phyloP scores from a whole-genome alignment of 208 protist genomes.

The Vickermania ingenoplastis region DNA sequence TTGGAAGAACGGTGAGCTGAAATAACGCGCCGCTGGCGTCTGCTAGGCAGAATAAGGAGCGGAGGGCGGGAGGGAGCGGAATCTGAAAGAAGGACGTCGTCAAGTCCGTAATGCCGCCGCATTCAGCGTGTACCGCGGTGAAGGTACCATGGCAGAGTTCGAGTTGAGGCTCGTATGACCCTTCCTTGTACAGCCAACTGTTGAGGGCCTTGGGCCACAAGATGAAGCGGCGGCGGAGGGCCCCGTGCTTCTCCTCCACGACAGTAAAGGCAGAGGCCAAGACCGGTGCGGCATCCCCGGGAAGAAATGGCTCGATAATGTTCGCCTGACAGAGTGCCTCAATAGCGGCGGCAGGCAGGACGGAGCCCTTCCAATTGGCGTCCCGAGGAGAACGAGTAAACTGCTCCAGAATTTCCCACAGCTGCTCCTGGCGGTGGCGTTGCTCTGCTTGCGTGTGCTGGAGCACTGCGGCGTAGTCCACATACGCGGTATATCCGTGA shows the following conservation, averaged over 20 bases:
- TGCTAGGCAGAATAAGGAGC: constrained; percentile 3
- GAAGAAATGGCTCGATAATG: constrained; percentile 2
- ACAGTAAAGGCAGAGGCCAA: constrained; percentile 7
- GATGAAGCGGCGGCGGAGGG: constrained; percentile 5
- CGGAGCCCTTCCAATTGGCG: neutral
- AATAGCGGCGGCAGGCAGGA: neutral
- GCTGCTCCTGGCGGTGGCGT: neutral
- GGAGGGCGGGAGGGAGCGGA: neutral
- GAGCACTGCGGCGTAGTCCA: constrained; percentile 1
- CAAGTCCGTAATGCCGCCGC: constrained; percentile 7
- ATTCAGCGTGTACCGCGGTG: constrained; percentile 5
- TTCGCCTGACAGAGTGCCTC: neutral
- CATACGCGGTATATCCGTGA: neutral
- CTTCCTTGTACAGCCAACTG: constrained; percentile 5
- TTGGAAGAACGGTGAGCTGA: constrained; percentile 14
- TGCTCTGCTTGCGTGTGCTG: neutral
- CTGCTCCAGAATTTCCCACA: neutral
- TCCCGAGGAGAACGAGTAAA: neutral
- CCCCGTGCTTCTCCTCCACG: constrained; percentile 9
- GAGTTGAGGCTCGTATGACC: constrained; percentile 2
- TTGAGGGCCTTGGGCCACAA: constrained; percentile 12
- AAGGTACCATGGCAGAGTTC: constrained; percentile 1
- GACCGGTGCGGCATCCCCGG: neutral
- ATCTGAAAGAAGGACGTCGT: constrained; percentile 15
- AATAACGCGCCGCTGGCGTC: constrained; percentile 1